Conservation (phyloP, 768 basidiomycete species). For the Astraeus odoratus region DNA sequence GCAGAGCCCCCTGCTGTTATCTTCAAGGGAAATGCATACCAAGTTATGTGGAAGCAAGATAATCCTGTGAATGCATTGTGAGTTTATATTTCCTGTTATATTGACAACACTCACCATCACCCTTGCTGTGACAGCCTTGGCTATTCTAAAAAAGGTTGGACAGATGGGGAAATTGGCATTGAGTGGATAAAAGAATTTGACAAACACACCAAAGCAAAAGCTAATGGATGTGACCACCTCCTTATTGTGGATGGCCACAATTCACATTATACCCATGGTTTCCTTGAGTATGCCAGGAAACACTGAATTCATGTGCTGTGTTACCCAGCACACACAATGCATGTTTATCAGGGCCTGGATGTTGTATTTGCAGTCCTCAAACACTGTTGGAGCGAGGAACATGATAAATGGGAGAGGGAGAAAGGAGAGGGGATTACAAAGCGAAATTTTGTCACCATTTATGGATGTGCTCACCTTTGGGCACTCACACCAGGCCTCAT, state of each 20-base stretch:
- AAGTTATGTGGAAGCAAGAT: conserved; percentile 14
- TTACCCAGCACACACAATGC: conserved; percentile 28
- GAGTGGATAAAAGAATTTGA: conserved; percentile 29
- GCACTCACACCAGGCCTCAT: conserved; percentile 17
- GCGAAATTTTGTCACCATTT: conserved; percentile 11
- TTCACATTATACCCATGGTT: conserved; percentile 33
- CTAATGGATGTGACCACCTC: conserved; percentile 18
- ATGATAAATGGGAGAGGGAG: neutral
- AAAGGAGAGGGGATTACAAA: neutral
- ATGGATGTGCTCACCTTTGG: conserved; percentile 7
- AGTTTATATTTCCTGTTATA: conserved; percentile 1
- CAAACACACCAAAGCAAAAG: conserved; percentile 26
- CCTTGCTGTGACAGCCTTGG: too few relatives aligned
- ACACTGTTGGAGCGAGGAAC: conserved; percentile 16
- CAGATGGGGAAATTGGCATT: conserved; percentile 19
- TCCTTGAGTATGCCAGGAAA: conserved; percentile 31
- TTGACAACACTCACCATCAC: conserved; percentile 1
- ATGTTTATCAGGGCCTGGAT: conserved; percentile 36
- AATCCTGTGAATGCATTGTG: conserved; percentile 15
- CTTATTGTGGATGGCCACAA: conserved; percentile 43
- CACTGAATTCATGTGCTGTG: conserved; percentile 36
- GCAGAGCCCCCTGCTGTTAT: conserved; percentile 30
- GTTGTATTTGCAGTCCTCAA: conserved; percentile 33
- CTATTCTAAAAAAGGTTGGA: conserved; percentile 22
- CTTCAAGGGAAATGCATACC: conserved; percentile 19